Percentiles rank a stretch among this genome's conserved stretches.
These are phyloP conservation scores for Lenwebbia sp. DNA, from an alignment of 345 rosid species.

Conservation along the genomic window DNA sequence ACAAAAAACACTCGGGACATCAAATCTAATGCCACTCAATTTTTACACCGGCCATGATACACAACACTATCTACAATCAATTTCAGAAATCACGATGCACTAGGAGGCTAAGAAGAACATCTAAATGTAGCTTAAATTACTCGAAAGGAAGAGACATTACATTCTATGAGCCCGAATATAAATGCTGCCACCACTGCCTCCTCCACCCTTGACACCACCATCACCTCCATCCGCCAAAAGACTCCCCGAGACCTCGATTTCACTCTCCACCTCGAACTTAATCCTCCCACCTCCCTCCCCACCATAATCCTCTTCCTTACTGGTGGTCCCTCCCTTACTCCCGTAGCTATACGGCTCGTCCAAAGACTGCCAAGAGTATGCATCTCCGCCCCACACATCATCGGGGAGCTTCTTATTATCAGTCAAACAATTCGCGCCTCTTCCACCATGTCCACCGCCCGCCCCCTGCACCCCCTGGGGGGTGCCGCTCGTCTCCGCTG, in stretches of 20 bases:
- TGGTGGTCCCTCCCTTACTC: conserved; percentile 63
- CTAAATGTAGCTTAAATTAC: background rate
- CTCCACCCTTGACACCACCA: conserved; percentile 53
- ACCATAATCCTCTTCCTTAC: conserved; percentile 45
- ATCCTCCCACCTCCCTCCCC: conserved; percentile 70
- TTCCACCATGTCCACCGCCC: conserved; percentile 65
- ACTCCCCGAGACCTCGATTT: conserved; percentile 32
- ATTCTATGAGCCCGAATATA: conserved; percentile 44
- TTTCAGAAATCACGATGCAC: background rate
- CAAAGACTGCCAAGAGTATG: conserved; percentile 58
- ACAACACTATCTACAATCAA: background rate
- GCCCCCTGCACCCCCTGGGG: conserved; percentile 51
- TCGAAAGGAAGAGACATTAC: conserved; percentile 14
- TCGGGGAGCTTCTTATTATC: conserved; percentile 54
- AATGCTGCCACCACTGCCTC: conserved; percentile 73
- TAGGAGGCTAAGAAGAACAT: background rate
- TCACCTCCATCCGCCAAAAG: conserved; percentile 49
- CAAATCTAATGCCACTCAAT: background rate
- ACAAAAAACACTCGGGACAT: background rate
- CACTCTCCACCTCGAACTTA: conserved; percentile 16
- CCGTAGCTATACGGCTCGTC: conserved; percentile 62
- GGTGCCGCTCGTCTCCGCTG: conserved; percentile 52
- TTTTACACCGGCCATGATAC: background rate
- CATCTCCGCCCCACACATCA: conserved; percentile 73
- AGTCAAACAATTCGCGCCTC: conserved; percentile 55